phyloP scores from a whole-genome alignment of 1,284 basidiomycete species.

The Kwoniella shivajii region DNA sequence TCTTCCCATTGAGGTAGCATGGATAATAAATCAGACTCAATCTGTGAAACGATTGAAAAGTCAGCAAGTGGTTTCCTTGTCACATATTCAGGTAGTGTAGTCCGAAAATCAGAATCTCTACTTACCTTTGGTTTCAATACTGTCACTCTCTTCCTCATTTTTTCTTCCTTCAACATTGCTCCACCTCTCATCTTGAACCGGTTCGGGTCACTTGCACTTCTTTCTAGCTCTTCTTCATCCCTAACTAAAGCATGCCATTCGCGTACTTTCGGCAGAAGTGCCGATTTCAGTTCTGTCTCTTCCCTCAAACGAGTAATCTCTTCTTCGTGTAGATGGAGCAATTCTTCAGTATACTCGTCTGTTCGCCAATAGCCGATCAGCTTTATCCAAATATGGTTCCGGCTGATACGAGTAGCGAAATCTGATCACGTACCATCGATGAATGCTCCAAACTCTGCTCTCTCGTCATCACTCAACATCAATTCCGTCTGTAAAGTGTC shows the following conservation, averaged over 20 bases:
- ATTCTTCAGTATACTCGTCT: conserved; percentile 88
- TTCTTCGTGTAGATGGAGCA: conserved; percentile 83
- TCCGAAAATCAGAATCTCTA: neutral
- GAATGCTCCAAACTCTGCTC: conserved; percentile 76
- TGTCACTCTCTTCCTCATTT: conserved; percentile 93
- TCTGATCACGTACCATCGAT: conserved; percentile 66
- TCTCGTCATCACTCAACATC: conserved; percentile 80
- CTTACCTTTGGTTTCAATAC: conserved; percentile 90
- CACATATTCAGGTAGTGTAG: neutral
- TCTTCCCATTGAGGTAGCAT: conserved; percentile 88
- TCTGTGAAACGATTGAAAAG: conserved; percentile 56
- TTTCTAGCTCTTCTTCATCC: conserved; percentile 83
- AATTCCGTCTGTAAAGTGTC: conserved; percentile 79
- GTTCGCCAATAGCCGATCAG: neutral
- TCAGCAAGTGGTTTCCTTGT: neutral
- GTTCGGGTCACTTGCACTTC: conserved; percentile 49
- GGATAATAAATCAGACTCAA: conserved; percentile 81
- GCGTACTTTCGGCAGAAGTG: conserved; percentile 73
- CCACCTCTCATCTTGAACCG: conserved; percentile 61
- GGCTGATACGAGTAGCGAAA: neutral
- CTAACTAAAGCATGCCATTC: conserved; percentile 91
- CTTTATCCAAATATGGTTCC: neutral
- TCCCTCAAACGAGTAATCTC: conserved; percentile 79
- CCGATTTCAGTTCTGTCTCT: conserved; percentile 74
- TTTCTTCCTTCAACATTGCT: conserved; percentile 86